Percentiles rank a stretch among this genome's conserved stretches.
phyloP scores from a whole-genome alignment of 495 filamentous ascomycete genomes.

The Penicillium herquei region DNA sequence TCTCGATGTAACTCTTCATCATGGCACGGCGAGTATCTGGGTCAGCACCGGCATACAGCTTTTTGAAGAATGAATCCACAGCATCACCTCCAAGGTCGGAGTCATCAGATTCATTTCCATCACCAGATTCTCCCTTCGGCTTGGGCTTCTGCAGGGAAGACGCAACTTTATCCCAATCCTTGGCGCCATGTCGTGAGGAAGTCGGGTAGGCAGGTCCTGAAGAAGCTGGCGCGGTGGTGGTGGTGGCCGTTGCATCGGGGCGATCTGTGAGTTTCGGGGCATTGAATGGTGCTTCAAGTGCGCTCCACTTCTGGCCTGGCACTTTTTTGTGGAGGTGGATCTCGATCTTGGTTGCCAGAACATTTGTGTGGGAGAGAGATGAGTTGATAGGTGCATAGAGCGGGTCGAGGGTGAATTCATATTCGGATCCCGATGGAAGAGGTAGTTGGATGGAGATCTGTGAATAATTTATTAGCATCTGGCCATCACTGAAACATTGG shows the following conservation, averaged over 20 bases:
- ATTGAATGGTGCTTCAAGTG: conserved; percentile 55
- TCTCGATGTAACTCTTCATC: conserved; percentile 96
- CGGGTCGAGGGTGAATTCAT: conserved; percentile 67
- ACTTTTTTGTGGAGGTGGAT: conserved; percentile 67
- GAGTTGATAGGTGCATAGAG: conserved; percentile 67
- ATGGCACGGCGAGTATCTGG: conserved; percentile 85
- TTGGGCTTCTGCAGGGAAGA: conserved; percentile 39
- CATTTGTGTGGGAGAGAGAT: conserved; percentile 54
- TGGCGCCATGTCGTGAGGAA: conserved; percentile 77
- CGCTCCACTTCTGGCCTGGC: conserved; percentile 71
- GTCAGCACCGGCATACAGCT: conserved; percentile 75
- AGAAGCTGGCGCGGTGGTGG: conserved; percentile 22
- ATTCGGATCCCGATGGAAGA: conserved; percentile 55
- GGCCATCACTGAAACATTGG: too few species aligned
- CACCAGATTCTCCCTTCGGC: conserved; percentile 16
- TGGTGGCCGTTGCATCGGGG: conserved; percentile 20
- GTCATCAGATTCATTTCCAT: conserved; percentile 42
- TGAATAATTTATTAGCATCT: neutral
- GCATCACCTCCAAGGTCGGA: conserved; percentile 66
- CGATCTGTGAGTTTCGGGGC: conserved; percentile 30
- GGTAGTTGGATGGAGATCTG: conserved; percentile 68
- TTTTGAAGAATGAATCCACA: conserved; percentile 89
- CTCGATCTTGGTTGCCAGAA: conserved; percentile 83
- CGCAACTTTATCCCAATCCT: conserved; percentile 88
- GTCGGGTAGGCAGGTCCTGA: conserved; percentile 75